Evolutionary conservation across 208 protist species (phyloP), one percentile per base, ranked within the genome.

Genomic region (Polymyxa betae): DNA sequence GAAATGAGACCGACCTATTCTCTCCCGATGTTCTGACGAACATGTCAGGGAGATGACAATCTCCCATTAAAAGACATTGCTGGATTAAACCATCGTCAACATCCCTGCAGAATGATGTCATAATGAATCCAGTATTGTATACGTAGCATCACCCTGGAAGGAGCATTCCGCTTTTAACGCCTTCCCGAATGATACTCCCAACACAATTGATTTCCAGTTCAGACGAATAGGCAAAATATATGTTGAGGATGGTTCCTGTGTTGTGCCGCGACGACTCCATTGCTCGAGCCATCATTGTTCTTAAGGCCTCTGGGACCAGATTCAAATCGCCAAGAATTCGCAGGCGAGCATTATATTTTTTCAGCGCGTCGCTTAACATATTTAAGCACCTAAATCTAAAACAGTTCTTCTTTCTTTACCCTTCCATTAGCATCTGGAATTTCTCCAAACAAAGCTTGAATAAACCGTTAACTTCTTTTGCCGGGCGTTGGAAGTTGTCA

Each of bases 181-280:
- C 72, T 43, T 82, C 40, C 5, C 35, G 72, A 5, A 82, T 35
- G n/a, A 35, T 40, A 20, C 72, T 5, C 5, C 72, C 72, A n/a
- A 82, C n/a, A 82, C 35, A 20, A n/a, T 5, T 20, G 12, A 82
- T 82, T 35, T 82, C 72, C 72, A n/a, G 12, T 35, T 82, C 72
- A 5, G 72, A 82, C n/a, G 72, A 82, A 82, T 82, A 82, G 5
- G 35, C 72, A n/a, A 82, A 82, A 35, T n/a, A 82, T n/a, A 82
- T 20, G 72, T 82, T 82, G 16, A 82, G 72, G 35, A 82, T 82
- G 35, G 72, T 12, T 5, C 72, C 72, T 20, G 35, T 35, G 35
- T 82, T 82, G 16, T 43, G 5, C 35, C 72, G 5, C 10, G 72
- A 82, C 72, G 35, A 20, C 5, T 45, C 5, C 12, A 82, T n/a